Percentiles rank a stretch among this genome's conserved stretches.
These are phyloP conservation scores for Leavenworthia alabamica DNA, from an alignment of 345 rosid species.

Conservation along the genomic window DNA sequence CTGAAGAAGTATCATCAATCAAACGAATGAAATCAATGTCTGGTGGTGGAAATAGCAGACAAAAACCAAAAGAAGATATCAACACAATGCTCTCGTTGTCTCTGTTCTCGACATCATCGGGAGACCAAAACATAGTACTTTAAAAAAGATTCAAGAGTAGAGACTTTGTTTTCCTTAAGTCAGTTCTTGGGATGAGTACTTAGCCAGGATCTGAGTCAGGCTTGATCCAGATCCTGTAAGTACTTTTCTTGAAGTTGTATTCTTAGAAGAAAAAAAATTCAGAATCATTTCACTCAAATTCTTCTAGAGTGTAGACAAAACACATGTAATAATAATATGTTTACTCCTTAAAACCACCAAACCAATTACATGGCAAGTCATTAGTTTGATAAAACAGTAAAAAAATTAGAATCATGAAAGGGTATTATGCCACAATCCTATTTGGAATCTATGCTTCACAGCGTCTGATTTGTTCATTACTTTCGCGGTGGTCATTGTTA, in stretches of 20 bases:
- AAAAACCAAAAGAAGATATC: slow-evolving; percentile 15
- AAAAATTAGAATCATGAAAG: too few relatives aligned
- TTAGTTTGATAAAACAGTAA: too few relatives aligned
- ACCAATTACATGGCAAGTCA: too few relatives aligned
- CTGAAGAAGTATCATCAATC: background rate
- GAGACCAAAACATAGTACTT: slow-evolving; percentile 2
- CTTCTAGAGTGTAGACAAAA: background rate
- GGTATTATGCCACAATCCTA: too few relatives aligned
- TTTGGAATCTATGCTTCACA: too few relatives aligned
- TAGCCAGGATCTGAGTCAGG: slow-evolving; percentile 27
- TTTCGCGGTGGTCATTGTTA: background rate
- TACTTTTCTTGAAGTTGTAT: slow-evolving; percentile 24
- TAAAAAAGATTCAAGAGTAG: slow-evolving; percentile 1
- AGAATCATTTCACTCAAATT: background rate
- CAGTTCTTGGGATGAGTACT: slow-evolving; percentile 30
- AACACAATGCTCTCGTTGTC: slow-evolving; percentile 31
- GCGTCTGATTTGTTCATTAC: too few relatives aligned
- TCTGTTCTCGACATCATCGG: slow-evolving; percentile 28
- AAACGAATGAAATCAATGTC: slow-evolving; percentile 15
- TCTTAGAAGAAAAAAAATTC: background rate
- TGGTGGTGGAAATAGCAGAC: slow-evolving; percentile 1
- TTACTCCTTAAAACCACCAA: background rate
- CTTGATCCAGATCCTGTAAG: slow-evolving; percentile 29
- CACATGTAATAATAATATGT: slow-evolving; percentile 1
- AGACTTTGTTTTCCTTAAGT: background rate